phyloP scores from a whole-genome alignment of 495 filamentous ascomycete genomes.

The Neurospora tetrasperma region DNA sequence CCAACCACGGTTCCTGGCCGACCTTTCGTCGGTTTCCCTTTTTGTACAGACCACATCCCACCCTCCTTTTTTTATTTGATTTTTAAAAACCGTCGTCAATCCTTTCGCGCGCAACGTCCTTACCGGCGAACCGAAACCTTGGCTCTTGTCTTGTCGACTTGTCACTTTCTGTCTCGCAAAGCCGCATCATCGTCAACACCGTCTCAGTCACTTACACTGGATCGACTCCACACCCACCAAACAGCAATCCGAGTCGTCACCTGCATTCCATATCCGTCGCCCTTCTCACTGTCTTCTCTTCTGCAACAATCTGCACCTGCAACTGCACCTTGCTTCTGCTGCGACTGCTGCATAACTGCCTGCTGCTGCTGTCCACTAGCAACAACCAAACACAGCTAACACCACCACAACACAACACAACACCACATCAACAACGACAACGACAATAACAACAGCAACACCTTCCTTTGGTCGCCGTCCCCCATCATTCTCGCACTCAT shows the following conservation, averaged over 20 bases:
- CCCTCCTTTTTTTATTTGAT: neutral
- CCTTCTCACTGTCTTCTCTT: neutral
- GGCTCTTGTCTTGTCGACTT: neutral
- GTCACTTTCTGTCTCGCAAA: neutral
- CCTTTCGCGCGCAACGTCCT: neutral
- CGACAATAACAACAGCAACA: neutral
- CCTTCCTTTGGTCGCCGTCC: neutral
- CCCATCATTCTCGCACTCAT: neutral
- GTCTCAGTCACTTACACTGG: neutral
- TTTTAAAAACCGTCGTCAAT: neutral
- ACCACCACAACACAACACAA: neutral
- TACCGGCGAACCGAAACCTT: neutral
- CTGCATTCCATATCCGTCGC: neutral
- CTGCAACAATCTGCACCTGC: neutral
- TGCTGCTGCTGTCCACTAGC: neutral
- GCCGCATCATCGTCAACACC: neutral
- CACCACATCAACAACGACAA: neutral
- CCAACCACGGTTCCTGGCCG: neutral
- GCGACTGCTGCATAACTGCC: neutral
- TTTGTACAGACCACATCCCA: neutral
- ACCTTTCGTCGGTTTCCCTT: neutral
- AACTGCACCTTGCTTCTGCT: neutral
- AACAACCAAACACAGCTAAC: neutral
- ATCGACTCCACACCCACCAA: neutral
- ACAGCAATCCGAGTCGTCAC: neutral